These are phyloP conservation scores for Termitomyces sp. DNA, from an alignment of 768 basidiomycete genomes.

Conservation along the genomic window DNA sequence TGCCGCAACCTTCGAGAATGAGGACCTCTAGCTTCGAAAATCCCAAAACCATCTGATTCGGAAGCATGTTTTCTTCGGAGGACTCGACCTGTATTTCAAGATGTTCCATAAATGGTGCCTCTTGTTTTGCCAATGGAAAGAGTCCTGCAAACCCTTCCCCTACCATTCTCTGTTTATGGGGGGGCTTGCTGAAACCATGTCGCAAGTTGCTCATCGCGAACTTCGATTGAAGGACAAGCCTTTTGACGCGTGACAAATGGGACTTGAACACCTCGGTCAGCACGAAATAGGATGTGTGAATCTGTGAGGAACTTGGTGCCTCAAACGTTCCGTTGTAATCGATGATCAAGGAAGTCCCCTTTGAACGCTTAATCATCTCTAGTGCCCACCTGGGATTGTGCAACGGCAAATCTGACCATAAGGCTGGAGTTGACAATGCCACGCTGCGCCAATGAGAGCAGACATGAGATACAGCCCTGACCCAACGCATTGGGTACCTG, in stretches of 20 bases:
- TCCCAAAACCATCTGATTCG: not conserved
- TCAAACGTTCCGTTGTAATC: not conserved
- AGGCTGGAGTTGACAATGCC: not conserved
- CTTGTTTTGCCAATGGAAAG: not conserved
- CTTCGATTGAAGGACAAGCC: not conserved
- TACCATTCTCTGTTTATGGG: not conserved
- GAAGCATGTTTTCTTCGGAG: not conserved
- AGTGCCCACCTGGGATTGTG: not conserved
- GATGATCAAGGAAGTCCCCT: not conserved
- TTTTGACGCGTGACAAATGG: not conserved
- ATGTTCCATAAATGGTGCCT: not conserved
- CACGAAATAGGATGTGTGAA: not conserved
- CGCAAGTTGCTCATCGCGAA: not conserved
- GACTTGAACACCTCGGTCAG: not conserved
- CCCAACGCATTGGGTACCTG: not conserved
- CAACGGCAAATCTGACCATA: conserved; percentile 1
- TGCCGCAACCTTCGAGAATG: not conserved
- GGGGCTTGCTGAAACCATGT: no score
- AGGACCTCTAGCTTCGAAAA: not conserved
- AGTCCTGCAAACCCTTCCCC: not conserved
- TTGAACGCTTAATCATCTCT: conserved; percentile 1
- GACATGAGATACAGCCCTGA: not conserved
- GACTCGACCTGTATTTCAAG: not conserved
- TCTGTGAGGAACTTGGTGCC: not conserved
- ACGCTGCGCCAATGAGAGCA: conserved; percentile 4